These are phyloP conservation scores for Coniochaeta hoffmannii DNA, from an alignment of 2,329 filamentous ascomycete genomes.

Conservation along the genomic window DNA sequence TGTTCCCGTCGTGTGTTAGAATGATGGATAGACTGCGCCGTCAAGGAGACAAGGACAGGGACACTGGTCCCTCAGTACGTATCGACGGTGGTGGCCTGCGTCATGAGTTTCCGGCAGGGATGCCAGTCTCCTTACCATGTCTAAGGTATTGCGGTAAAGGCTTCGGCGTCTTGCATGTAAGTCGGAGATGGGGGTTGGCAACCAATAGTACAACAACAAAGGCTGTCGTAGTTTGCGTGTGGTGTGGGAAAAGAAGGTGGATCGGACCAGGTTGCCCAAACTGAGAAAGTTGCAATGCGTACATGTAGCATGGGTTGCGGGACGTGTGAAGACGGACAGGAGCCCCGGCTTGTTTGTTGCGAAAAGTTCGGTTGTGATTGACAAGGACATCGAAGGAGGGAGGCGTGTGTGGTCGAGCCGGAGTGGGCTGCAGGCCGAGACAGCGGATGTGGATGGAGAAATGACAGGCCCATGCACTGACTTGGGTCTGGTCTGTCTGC, in stretches of 20 bases:
- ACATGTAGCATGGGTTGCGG: background rate
- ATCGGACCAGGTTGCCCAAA: slow-evolving; percentile 12
- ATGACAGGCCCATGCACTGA: background rate
- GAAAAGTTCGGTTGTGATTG: background rate
- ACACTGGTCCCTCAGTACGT: slow-evolving; percentile 21
- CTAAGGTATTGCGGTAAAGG: slow-evolving; percentile 12
- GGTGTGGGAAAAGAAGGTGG: slow-evolving; percentile 9
- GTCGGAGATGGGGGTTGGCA: slow-evolving; percentile 16
- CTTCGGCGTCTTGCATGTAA: slow-evolving; percentile 16
- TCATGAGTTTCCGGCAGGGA: slow-evolving; percentile 23
- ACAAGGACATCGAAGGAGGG: background rate
- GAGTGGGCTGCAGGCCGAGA: slow-evolving; percentile 8
- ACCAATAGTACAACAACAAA: slow-evolving; percentile 11
- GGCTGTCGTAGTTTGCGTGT: slow-evolving; percentile 1
- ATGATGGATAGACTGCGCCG: background rate
- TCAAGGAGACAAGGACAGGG: slow-evolving; percentile 1
- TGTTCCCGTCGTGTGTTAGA: background rate
- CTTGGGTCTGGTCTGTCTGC: background rate
- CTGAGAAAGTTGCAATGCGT: slow-evolving; percentile 3
- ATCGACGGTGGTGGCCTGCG: slow-evolving; percentile 21
- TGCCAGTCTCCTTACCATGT: slow-evolving; percentile 15
- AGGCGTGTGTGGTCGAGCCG: slow-evolving; percentile 16
- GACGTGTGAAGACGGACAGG: background rate
- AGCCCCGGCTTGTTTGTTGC: background rate
- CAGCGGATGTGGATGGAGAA: background rate